A percentile compares a stretch with the other conserved stretches of the same genome.
Evolutionary conservation across 768 basidiomycete species (phyloP).

Genomic region (Tricholoma terreum): DNA sequence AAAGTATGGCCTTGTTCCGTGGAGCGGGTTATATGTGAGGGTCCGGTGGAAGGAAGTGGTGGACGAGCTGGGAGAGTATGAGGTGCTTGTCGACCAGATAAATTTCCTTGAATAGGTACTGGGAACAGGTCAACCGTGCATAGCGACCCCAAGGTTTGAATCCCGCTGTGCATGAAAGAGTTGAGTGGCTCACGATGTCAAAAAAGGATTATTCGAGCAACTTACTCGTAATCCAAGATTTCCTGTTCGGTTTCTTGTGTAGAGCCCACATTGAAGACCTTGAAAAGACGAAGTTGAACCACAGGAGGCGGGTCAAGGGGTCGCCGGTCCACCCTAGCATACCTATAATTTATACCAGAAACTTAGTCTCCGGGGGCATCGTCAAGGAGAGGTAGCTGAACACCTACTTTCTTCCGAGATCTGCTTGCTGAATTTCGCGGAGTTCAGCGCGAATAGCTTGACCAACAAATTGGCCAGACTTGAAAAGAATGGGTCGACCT

Average conservation of each 20-base stretch:
- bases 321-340: constrained; percentile 58
- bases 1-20: neutral
- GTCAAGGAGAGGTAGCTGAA: neutral
- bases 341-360: constrained; percentile 34
- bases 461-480: constrained; percentile 59
- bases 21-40: constrained; percentile 7
- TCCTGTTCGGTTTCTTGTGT: constrained; percentile 41
- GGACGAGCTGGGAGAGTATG: constrained; percentile 8
- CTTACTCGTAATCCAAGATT: constrained; percentile 47
- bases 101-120: constrained; percentile 31
- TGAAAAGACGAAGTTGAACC: constrained; percentile 48
- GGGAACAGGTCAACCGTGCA: constrained; percentile 83
- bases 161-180: constrained; percentile 36
- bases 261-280: constrained; percentile 42
- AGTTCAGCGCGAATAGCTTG: constrained; percentile 53
- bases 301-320: constrained; percentile 70
- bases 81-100: constrained; percentile 9
- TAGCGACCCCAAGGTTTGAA: constrained; percentile 63
- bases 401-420: constrained; percentile 62
- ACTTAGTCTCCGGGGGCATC: neutral
- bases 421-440: constrained; percentile 59
- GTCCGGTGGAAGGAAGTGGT: constrained; percentile 10
- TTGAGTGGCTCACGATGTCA: constrained; percentile 3
- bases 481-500: constrained; percentile 53
- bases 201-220: constrained; percentile 1